Percentiles rank a stretch among this genome's conserved stretches.
phyloP scores from a whole-genome alignment of 1,284 basidiomycete genomes.

The Tetrapyrgos nigripes region DNA sequence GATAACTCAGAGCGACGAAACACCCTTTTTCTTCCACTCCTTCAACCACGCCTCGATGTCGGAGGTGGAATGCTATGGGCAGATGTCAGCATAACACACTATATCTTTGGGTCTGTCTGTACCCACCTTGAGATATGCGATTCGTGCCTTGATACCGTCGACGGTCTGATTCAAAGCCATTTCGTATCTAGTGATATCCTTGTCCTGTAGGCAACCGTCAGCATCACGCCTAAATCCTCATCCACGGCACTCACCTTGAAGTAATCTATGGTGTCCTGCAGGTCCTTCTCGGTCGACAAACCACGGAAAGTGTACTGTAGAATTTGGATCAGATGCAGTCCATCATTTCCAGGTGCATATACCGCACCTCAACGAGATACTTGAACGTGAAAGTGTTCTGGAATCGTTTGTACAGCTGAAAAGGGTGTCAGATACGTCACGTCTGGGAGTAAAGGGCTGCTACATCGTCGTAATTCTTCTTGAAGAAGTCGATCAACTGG shows the following conservation, averaged over 20 bases:
- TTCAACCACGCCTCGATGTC: constrained; percentile 71
- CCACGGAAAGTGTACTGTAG: constrained; percentile 60
- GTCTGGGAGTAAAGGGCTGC: background rate
- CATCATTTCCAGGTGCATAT: background rate
- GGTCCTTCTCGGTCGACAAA: constrained; percentile 76
- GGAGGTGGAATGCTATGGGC: constrained; percentile 54
- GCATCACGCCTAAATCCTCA: constrained; percentile 9
- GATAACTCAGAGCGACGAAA: background rate
- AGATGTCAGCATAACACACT: constrained; percentile 5
- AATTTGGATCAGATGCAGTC: background rate
- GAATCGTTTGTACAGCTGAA: constrained; percentile 74
- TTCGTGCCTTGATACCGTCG: constrained; percentile 67
- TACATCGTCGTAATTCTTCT: constrained; percentile 66
- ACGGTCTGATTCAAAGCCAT: constrained; percentile 69
- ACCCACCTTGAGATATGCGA: constrained; percentile 63
- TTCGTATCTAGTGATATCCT: constrained; percentile 70
- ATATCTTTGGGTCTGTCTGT: background rate
- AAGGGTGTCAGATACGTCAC: constrained; percentile 20
- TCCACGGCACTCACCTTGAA: constrained; percentile 57
- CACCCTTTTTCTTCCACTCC: constrained; percentile 36
- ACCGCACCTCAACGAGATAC: constrained; percentile 54
- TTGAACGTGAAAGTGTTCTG: constrained; percentile 70
- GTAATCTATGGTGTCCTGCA: constrained; percentile 68
- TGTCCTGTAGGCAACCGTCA: constrained; percentile 46
- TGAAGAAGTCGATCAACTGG: constrained; percentile 46